Evolutionary conservation across 2,329 filamentous ascomycete genomes (phyloP).

Genomic region (Incumbomyces lentus): DNA sequence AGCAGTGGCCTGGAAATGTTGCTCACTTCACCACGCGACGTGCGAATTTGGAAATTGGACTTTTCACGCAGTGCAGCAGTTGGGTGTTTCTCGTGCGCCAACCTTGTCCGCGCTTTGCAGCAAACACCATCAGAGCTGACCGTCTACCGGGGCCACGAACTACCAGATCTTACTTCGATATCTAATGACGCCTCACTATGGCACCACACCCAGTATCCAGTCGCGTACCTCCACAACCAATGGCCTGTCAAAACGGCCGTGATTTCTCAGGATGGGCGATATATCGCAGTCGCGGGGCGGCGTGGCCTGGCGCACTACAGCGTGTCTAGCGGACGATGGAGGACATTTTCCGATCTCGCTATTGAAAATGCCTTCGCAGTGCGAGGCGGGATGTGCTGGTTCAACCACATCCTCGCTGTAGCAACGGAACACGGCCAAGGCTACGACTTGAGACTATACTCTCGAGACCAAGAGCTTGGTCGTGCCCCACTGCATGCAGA

Average conservation of each 20-base stretch:
- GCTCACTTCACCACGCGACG: constrained; percentile 58
- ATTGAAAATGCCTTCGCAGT: constrained; percentile 87
- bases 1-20: constrained; percentile 80
- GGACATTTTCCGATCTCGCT: constrained; percentile 72
- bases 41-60: constrained; percentile 76
- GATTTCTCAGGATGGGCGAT: constrained; percentile 83
- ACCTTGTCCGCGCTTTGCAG: constrained; percentile 77
- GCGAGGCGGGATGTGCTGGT: constrained; percentile 96
- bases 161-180: constrained; percentile 80
- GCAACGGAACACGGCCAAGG: constrained; percentile 77
- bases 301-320: constrained; percentile 93
- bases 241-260: constrained; percentile 86
- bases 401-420: constrained; percentile 86
- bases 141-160: constrained; percentile 85
- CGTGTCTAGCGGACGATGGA: constrained; percentile 87
- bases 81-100: constrained; percentile 82
- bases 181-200: constrained; percentile 89
- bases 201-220: constrained; percentile 81
- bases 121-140: constrained; percentile 83
- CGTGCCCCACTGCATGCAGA: constrained; percentile 65
- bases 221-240: constrained; percentile 75
- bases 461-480: constrained; percentile 70
- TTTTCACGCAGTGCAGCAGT: constrained; percentile 91
- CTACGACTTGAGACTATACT: constrained; percentile 85
- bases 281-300: constrained; percentile 89